Evolutionary conservation across 768 basidiomycete species (phyloP).

Genomic region (Roridomyces roridus): DNA sequence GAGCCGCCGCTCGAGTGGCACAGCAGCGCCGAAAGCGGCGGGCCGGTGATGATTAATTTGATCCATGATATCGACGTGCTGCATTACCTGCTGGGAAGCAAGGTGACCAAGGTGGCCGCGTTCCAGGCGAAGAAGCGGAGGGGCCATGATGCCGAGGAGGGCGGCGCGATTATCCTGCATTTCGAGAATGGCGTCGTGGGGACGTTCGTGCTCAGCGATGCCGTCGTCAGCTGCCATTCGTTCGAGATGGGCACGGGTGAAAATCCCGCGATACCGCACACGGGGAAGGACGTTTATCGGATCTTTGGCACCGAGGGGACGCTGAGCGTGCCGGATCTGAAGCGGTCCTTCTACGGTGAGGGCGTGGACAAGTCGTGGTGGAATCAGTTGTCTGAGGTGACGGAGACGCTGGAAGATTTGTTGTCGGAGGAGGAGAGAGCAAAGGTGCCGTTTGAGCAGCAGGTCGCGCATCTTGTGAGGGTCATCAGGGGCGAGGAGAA

Average conservation of each 20-base stretch:
- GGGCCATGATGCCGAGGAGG: constrained; percentile 10
- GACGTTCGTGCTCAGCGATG: constrained; percentile 17
- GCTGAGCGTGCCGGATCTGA: constrained; percentile 6
- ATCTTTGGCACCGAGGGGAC: constrained; percentile 15
- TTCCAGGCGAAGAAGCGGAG: constrained; percentile 4
- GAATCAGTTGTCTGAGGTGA: background rate
- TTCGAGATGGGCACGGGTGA: constrained; percentile 19
- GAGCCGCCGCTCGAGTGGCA: background rate
- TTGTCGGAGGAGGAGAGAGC: too few species aligned
- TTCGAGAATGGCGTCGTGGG: constrained; percentile 13
- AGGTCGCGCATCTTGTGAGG: constrained; percentile 8
- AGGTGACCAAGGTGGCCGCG: constrained; percentile 10
- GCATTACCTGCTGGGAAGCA: constrained; percentile 10
- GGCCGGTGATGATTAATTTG: constrained; percentile 8
- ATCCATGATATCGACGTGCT: constrained; percentile 19
- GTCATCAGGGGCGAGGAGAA: constrained; percentile 4
- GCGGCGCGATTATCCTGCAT: constrained; percentile 7
- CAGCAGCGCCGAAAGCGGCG: background rate
- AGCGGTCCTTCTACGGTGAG: background rate
- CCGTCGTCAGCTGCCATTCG: constrained; percentile 5
- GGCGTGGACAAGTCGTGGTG: constrained; percentile 4
- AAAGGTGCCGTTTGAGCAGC: constrained; percentile 9
- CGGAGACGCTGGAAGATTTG: background rate
- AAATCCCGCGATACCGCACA: constrained; percentile 9
- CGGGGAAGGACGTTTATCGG: constrained; percentile 8